phyloP scores from a whole-genome alignment of 2,329 filamentous ascomycete genomes.

The Fonsecaea pedrosoi region DNA sequence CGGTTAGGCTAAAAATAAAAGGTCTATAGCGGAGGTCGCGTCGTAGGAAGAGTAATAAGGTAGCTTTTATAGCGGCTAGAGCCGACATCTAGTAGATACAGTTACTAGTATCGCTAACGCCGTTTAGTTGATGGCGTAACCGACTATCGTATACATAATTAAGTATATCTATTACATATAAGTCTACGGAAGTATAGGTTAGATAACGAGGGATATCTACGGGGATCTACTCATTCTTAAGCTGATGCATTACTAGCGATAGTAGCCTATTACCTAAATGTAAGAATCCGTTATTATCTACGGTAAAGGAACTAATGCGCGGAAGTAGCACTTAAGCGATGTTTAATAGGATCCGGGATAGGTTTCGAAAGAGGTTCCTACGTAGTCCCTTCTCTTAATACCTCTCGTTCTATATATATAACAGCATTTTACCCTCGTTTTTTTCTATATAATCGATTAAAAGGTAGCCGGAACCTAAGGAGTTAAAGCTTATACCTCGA shows the following conservation, averaged over 20 bases:
- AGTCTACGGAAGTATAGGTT: slow-evolving; percentile 41
- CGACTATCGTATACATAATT: slow-evolving; percentile 40
- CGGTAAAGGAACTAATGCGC: slow-evolving; percentile 41
- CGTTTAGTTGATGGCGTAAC: slow-evolving; percentile 42
- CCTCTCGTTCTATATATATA: slow-evolving; percentile 26
- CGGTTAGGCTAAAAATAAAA: slow-evolving; percentile 49
- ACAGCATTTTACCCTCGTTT: slow-evolving; percentile 36
- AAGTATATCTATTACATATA: slow-evolving; percentile 42
- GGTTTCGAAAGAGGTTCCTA: slow-evolving; percentile 38
- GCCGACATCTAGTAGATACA: slow-evolving; percentile 36
- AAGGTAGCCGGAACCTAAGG: slow-evolving; percentile 31
- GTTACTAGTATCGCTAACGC: slow-evolving; percentile 27
- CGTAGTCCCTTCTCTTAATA: slow-evolving; percentile 24
- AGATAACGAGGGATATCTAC: slow-evolving; percentile 39
- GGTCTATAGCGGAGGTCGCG: slow-evolving; percentile 46
- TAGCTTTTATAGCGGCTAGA: slow-evolving; percentile 43
- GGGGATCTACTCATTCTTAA: slow-evolving; percentile 43
- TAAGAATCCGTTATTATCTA: slow-evolving; percentile 41
- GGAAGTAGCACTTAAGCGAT: slow-evolving; percentile 36
- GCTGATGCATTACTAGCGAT: slow-evolving; percentile 37
- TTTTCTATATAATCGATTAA: slow-evolving; percentile 37
- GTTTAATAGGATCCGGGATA: slow-evolving; percentile 42
- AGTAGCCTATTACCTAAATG: slow-evolving; percentile 41
- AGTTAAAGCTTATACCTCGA: slow-evolving; percentile 11
- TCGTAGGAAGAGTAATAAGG: slow-evolving; percentile 41